A percentile compares a stretch with the other conserved stretches of the same genome.
phyloP scores from a whole-genome alignment of 2,329 filamentous ascomycete genomes.

The Scedosporium dehoogii region DNA sequence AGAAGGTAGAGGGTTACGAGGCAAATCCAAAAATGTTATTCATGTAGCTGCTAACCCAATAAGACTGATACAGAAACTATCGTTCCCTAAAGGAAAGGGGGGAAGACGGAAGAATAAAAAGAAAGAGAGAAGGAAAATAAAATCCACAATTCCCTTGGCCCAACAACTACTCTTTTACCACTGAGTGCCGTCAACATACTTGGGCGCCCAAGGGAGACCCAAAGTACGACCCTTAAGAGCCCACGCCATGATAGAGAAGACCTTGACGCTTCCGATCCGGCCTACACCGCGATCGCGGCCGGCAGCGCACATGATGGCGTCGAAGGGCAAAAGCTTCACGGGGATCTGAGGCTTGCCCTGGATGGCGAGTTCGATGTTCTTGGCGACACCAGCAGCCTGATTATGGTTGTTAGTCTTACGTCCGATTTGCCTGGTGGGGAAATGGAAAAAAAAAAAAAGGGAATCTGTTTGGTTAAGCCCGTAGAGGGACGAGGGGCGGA shows the following conservation, averaged over 20 bases:
- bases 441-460: no score
- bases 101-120: background rate
- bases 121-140: background rate
- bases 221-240: slow-evolving; percentile 41
- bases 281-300: slow-evolving; percentile 42
- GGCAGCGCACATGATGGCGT: slow-evolving; percentile 36
- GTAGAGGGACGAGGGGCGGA: background rate
- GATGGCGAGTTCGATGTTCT: slow-evolving; percentile 41
- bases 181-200: slow-evolving; percentile 37
- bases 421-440: no score
- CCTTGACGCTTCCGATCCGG: slow-evolving; percentile 32
- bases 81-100: background rate
- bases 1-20: no score
- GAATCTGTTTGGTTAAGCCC: background rate
- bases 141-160: background rate
- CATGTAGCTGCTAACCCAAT: background rate
- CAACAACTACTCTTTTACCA: slow-evolving; percentile 24
- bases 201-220: slow-evolving; percentile 30
- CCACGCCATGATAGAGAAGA: slow-evolving; percentile 43
- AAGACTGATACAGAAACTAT: background rate
- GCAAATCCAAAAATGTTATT: background rate
- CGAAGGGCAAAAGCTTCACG: slow-evolving; percentile 38
- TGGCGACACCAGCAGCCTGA: slow-evolving; percentile 38
- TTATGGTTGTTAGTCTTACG: background rate
- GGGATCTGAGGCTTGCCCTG: slow-evolving; percentile 30